Base-by-base conservation (phyloP, 805 yeast species). In the Candida pseudoglaebosa region DNA sequence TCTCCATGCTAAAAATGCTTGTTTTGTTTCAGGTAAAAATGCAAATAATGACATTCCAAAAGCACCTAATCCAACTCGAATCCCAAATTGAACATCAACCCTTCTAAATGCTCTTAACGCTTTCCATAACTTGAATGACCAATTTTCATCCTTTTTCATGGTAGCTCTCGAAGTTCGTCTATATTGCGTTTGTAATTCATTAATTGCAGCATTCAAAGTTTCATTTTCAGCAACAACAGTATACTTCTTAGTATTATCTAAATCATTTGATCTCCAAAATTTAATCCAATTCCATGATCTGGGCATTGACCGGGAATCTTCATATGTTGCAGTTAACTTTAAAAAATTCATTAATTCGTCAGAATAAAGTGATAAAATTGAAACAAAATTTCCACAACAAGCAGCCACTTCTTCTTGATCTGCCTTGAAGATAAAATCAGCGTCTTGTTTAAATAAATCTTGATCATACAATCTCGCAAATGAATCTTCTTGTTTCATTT, bases 391-490 rank as follows among this genome's bases (percentile, higher is more conserved):
- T 1, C 90, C 91, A 62, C 93, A 84, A 33, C 85, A 76, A 0
- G 95, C 95, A 1, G 90, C 84, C 3, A 85, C 83, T 47, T 84
- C 89, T 59, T 85, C 95, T 48, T 82, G 84, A 43, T 80, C 82
- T 1, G 82, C 70, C 43, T 70, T 74, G 29, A 69, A 53, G 51
- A 61, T 29, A 50, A 70, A 49, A 35, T 61, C 51, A 42, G 52
- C 41, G 2, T 58, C 41, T 18, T 44, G 32, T 29, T 63, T 61
- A 54, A 80, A 80, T 5, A 76, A 61, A 3, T 71, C 72, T 50
- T 80, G 78, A 2, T 67, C 59, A 49, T 86, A 85, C 12, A 85
- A 57, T 44, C 67, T 70, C 26, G 69, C 70, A 39, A 85, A 72
- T 0, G 91, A 78, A 35, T 63, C 64, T 1, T 62, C 60, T 39